Evolutionary conservation across 305 asterid genomes (phyloP).

Genomic region (Solanum chacoense): DNA sequence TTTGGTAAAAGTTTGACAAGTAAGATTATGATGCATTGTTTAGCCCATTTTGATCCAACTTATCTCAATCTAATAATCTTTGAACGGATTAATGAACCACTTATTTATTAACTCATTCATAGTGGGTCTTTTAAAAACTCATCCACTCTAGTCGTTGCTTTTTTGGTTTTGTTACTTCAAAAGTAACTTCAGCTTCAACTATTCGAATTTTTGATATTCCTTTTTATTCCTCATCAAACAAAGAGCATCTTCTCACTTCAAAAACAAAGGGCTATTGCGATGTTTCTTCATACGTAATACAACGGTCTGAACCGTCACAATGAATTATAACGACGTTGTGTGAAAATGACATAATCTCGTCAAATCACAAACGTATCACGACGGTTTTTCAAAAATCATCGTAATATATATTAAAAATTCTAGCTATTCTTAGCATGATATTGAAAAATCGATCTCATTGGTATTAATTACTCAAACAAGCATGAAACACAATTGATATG

Average conservation of each 20-base stretch:
- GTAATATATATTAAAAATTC: no score
- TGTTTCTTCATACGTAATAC: neutral
- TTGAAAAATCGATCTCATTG: neutral
- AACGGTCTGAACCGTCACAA: neutral
- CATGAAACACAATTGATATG: neutral
- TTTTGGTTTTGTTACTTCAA: neutral
- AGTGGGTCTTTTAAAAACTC: neutral
- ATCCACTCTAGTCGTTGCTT: rapidly evolving
- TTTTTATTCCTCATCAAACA: neutral
- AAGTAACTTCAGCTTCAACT: neutral
- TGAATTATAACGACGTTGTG: neutral
- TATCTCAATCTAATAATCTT: neutral
- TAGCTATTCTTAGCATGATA: no score
- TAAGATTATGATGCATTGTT: neutral
- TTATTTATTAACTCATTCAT: neutral
- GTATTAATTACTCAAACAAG: neutral
- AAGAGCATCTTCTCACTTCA: neutral
- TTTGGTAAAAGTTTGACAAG: neutral
- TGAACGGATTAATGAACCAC: neutral
- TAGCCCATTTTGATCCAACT: neutral
- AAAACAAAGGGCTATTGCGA: neutral
- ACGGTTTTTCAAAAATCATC: neutral
- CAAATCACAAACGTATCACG: neutral
- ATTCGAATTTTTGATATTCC: no score
- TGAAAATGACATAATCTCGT: neutral